Conservation (phyloP, 2,329 filamentous ascomycete species). For the Botrytis cinerea region DNA sequence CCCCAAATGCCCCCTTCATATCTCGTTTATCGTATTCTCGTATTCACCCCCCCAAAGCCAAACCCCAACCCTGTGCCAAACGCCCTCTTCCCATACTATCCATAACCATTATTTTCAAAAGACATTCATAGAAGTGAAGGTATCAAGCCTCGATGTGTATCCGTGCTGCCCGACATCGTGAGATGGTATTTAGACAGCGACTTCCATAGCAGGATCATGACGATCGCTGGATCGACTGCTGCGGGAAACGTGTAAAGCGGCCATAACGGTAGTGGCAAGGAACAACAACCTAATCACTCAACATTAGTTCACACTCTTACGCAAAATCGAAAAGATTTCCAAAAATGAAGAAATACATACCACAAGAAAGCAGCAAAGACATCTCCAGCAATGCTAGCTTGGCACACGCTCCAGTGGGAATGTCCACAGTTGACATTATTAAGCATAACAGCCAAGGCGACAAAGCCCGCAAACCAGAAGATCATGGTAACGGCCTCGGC, state of each 20-base stretch:
- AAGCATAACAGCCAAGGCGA: conserved; percentile 70
- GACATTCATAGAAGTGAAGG: not conserved
- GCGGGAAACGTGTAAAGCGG: conserved; percentile 49
- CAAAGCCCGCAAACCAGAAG: conserved; percentile 88
- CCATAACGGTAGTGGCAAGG: conserved; percentile 51
- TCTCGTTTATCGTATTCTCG: not conserved
- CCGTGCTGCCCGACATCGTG: not conserved
- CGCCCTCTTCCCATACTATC: not conserved
- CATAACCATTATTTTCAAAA: not conserved
- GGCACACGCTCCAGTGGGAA: conserved; percentile 42
- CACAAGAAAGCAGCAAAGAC: conserved; percentile 52
- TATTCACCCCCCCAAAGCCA: not conserved
- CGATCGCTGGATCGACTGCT: conserved; percentile 37
- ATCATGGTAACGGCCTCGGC: conserved; percentile 74
- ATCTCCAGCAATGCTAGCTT: conserved; percentile 44
- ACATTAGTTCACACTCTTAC: not conserved
- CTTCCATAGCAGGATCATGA: conserved; percentile 32
- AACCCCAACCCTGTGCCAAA: not conserved
- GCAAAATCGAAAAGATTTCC: too few species aligned
- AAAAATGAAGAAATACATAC: conserved; percentile 38
- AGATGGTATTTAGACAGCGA: conserved; percentile 12
- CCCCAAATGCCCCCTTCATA: not conserved
- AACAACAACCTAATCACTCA: conserved; percentile 50
- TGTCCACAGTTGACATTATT: conserved; percentile 55
- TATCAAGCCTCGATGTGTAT: not conserved